Evolutionary conservation across 345 rosid species (phyloP).

Genomic region (Rhodamnia rubescens): DNA sequence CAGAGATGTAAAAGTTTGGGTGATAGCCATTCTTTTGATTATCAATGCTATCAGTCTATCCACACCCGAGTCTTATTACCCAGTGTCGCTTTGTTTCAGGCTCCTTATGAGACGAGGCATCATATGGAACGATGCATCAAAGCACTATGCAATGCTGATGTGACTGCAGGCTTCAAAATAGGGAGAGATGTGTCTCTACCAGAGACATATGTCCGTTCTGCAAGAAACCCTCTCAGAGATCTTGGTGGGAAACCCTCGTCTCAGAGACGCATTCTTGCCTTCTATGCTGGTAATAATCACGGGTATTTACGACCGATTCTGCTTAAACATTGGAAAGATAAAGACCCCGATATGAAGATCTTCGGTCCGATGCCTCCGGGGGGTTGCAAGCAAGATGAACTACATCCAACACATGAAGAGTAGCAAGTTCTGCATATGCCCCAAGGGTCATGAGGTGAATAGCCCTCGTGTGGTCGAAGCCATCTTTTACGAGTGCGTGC

Average conservation of each 20-base stretch:
- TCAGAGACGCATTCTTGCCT: slow-evolving; percentile 56
- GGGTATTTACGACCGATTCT: slow-evolving; percentile 73
- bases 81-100: slow-evolving; percentile 27
- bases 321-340: slow-evolving; percentile 79
- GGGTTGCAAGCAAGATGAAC: slow-evolving; percentile 87
- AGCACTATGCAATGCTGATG: slow-evolving; percentile 92
- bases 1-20: not conserved
- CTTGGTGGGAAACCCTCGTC: slow-evolving; percentile 83
- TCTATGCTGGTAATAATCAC: slow-evolving; percentile 84
- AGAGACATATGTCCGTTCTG: slow-evolving; percentile 85
- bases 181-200: slow-evolving; percentile 95
- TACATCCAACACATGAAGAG: slow-evolving; percentile 87
- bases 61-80: not conserved
- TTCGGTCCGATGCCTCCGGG: slow-evolving; percentile 79
- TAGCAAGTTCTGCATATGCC: slow-evolving; percentile 90
- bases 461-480: slow-evolving; percentile 92
- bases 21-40: not conserved
- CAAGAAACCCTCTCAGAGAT: slow-evolving; percentile 82
- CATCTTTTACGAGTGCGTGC: slow-evolving; percentile 85
- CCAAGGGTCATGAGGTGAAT: slow-evolving; percentile 86
- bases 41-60: not conserved
- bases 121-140: slow-evolving; percentile 97
- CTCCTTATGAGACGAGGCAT: slow-evolving; percentile 95
- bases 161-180: slow-evolving; percentile 77
- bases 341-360: slow-evolving; percentile 66